phyloP scores from a whole-genome alignment of 371 early-diverging fungal genomes.

The Lichtheimia ornata region DNA sequence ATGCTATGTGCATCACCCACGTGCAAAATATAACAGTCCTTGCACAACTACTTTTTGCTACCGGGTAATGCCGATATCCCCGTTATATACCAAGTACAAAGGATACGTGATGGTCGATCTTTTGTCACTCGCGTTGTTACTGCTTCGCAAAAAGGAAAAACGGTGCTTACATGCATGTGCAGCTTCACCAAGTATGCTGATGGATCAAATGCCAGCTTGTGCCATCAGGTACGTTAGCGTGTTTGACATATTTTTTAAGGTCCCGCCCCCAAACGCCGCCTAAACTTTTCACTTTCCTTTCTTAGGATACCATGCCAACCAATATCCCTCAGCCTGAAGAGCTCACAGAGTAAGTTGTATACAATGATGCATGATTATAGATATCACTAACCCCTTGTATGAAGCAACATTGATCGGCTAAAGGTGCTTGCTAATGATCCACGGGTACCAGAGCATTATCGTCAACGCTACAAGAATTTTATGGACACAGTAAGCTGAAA shows the following conservation, averaged over 20 bases:
- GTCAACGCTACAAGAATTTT: slow-evolving; percentile 4
- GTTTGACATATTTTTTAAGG: too few species aligned
- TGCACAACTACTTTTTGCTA: slow-evolving; percentile 41
- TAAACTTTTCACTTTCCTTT: too few species aligned
- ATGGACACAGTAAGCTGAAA: slow-evolving; percentile 1
- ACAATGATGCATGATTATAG: neutral
- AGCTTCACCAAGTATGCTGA: slow-evolving; percentile 36
- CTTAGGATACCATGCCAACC: slow-evolving; percentile 28
- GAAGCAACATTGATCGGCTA: slow-evolving; percentile 7
- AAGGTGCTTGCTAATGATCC: neutral
- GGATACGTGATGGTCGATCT: slow-evolving; percentile 43
- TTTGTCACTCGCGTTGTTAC: slow-evolving; percentile 43
- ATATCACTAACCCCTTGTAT: too few species aligned
- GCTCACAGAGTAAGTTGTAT: slow-evolving; percentile 25
- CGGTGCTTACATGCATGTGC: slow-evolving; percentile 36
- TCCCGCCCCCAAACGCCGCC: too few species aligned
- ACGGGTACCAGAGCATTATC: slow-evolving; percentile 3
- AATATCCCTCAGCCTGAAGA: slow-evolving; percentile 24
- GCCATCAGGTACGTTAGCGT: slow-evolving; percentile 36
- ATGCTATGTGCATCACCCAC: too few species aligned
- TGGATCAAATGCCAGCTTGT: slow-evolving; percentile 15
- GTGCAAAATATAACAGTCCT: slow-evolving; percentile 21
- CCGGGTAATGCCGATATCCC: slow-evolving; percentile 38
- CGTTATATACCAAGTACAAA: slow-evolving; percentile 39
- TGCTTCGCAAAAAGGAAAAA: slow-evolving; percentile 41